Evolutionary conservation across 345 rosid genomes (phyloP).

Genomic region (Ceriops decandra): DNA sequence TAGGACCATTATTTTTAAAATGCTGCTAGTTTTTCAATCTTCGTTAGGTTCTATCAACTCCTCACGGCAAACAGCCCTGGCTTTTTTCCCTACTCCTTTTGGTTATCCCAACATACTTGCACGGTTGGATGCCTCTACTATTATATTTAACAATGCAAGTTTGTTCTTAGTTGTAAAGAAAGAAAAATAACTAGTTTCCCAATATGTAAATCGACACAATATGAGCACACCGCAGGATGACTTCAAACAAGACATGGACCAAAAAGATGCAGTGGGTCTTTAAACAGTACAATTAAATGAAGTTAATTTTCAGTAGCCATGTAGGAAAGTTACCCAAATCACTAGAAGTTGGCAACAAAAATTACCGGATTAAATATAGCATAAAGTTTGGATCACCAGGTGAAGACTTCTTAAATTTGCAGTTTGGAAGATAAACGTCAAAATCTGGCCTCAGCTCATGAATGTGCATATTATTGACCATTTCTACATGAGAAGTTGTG

Average conservation of each 20-base stretch:
- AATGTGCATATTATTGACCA: conserved; percentile 43
- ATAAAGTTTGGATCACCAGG: conserved; percentile 70
- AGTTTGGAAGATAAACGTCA: conserved; percentile 74
- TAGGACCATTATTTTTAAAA: no score
- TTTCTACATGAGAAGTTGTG: conserved; percentile 19
- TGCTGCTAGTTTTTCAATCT: no score
- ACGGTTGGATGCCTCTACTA: no score
- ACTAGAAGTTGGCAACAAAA: neutral
- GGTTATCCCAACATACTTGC: no score
- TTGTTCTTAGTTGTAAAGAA: no score
- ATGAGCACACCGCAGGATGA: neutral
- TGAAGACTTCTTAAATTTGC: conserved; percentile 75
- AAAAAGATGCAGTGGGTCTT: neutral
- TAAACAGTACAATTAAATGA: neutral
- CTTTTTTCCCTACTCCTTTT: no score
- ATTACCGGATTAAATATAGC: conserved; percentile 58
- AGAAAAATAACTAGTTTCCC: no score
- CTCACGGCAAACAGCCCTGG: no score
- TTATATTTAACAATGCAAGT: no score
- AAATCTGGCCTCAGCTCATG: conserved; percentile 44
- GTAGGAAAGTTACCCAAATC: neutral
- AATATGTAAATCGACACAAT: neutral
- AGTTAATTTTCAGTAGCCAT: neutral
- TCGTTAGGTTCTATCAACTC: no score
- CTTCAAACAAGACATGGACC: neutral